Evolutionary conservation across 352 stramenopile species (phyloP).

Genomic region (Phytophthora citrophthora): DNA sequence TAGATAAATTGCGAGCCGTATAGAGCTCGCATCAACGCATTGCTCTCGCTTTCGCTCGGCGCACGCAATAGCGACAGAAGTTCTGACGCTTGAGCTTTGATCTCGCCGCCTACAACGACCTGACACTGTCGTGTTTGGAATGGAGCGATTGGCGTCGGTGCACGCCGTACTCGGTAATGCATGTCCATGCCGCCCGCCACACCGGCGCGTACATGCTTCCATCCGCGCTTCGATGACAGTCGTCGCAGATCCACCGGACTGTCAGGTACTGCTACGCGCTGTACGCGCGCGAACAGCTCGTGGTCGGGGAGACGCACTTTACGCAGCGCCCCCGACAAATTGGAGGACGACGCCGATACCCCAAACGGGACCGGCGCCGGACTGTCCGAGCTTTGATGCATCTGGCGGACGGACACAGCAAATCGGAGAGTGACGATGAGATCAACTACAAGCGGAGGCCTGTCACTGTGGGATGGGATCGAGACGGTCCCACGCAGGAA

Average conservation of each 20-base stretch:
- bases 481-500: constrained; percentile 10
- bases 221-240: constrained; percentile 26
- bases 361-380: constrained; percentile 6
- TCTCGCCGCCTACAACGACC: constrained; percentile 28
- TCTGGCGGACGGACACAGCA: constrained; percentile 13
- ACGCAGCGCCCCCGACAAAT: constrained; percentile 8
- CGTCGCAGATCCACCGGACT: constrained; percentile 13
- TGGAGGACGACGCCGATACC: constrained; percentile 29
- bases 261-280: constrained; percentile 27
- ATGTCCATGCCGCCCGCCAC: constrained; percentile 20
- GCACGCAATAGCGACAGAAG: constrained; percentile 33
- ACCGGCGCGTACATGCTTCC: constrained; percentile 28
- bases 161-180: constrained; percentile 14
- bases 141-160: background rate
- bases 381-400: constrained; percentile 27
- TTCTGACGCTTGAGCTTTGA: constrained; percentile 21
- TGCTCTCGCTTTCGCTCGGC: constrained; percentile 44
- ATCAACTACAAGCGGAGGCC: background rate
- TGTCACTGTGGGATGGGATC: constrained; percentile 4
- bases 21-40: constrained; percentile 32
- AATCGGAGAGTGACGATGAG: constrained; percentile 36
- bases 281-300: constrained; percentile 36
- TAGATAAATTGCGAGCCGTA: constrained; percentile 47
- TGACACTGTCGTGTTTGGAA: constrained; percentile 24
- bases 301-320: constrained; percentile 34